Evolutionary conservation across 768 basidiomycete genomes (phyloP).

Genomic region (Suillus plorans): DNA sequence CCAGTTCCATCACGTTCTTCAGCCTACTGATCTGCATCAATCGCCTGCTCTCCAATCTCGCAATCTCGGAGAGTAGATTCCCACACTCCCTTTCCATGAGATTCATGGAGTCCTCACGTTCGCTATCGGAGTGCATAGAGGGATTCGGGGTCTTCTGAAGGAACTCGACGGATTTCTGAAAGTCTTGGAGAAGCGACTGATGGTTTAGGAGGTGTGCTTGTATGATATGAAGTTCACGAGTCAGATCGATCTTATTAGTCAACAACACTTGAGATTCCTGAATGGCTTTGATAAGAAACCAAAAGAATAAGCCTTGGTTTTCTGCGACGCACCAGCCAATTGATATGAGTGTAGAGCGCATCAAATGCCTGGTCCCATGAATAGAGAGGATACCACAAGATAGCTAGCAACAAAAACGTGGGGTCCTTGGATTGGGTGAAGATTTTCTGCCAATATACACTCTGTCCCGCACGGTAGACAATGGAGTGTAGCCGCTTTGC

Average conservation of each 20-base stretch:
- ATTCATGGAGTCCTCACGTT: background rate
- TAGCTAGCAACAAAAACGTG: constrained; percentile 35
- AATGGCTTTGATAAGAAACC: constrained; percentile 2
- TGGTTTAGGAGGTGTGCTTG: constrained; percentile 61
- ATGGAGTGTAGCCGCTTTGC: constrained; percentile 29
- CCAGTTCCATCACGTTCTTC: constrained; percentile 28
- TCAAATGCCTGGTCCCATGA: constrained; percentile 64
- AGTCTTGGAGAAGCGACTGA: constrained; percentile 53
- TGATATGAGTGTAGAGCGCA: constrained; percentile 49
- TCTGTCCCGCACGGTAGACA: constrained; percentile 32
- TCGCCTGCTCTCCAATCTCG: constrained; percentile 39
- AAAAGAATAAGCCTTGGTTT: background rate
- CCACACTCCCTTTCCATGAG: constrained; percentile 11
- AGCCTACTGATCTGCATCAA: constrained; percentile 29
- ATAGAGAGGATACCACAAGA: constrained; percentile 60
- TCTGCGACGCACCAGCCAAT: constrained; percentile 40
- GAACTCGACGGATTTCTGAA: constrained; percentile 51
- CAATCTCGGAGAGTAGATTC: constrained; percentile 44
- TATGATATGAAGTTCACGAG: constrained; percentile 54
- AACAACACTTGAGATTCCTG: constrained; percentile 45
- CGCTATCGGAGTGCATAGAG: constrained; percentile 31
- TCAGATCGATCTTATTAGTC: constrained; percentile 39
- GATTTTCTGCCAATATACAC: constrained; percentile 38
- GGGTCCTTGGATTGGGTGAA: constrained; percentile 31
- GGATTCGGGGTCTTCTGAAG: constrained; percentile 51